phyloP scores from a whole-genome alignment of 495 filamentous ascomycete genomes.

The Penicillium verhagenii region DNA sequence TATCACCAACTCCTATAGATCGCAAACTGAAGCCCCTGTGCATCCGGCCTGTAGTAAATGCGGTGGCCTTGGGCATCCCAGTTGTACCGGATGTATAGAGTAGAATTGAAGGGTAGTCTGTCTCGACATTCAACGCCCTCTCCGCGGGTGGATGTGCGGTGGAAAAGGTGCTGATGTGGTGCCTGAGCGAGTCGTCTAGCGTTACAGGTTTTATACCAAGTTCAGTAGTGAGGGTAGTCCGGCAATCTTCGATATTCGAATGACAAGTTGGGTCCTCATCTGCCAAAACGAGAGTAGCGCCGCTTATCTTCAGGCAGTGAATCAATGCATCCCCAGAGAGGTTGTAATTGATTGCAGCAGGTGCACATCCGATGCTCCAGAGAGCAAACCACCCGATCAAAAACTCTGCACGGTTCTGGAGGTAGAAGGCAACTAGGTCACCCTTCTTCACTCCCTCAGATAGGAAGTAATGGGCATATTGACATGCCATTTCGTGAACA shows the following conservation, averaged over 20 bases:
- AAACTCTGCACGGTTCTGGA: slow-evolving; percentile 69
- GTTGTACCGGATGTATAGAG: slow-evolving; percentile 75
- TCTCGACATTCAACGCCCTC: slow-evolving; percentile 40
- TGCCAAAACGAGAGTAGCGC: slow-evolving; percentile 59
- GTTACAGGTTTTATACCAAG: slow-evolving; percentile 54
- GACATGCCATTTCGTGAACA: slow-evolving; percentile 52
- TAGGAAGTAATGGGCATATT: slow-evolving; percentile 66
- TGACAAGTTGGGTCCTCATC: slow-evolving; percentile 59
- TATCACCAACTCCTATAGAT: slow-evolving; percentile 23
- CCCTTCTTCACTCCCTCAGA: slow-evolving; percentile 58
- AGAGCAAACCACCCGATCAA: slow-evolving; percentile 61
- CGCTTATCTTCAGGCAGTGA: slow-evolving; percentile 65
- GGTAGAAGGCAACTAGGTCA: slow-evolving; percentile 68
- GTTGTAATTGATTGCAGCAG: slow-evolving; percentile 73
- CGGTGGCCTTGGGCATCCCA: slow-evolving; percentile 61
- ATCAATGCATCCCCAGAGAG: slow-evolving; percentile 62
- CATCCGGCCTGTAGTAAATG: slow-evolving; percentile 48
- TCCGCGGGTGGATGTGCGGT: slow-evolving; percentile 42
- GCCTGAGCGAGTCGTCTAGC: slow-evolving; percentile 46
- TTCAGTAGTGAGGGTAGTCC: slow-evolving; percentile 44
- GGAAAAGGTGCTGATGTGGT: slow-evolving; percentile 47
- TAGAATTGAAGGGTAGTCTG: slow-evolving; percentile 54
- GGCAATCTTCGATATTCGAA: slow-evolving; percentile 55
- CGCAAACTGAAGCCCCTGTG: slow-evolving; percentile 30
- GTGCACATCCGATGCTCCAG: slow-evolving; percentile 63